Evolutionary conservation across 495 filamentous ascomycete genomes (phyloP), one percentile per base, ranked within the genome.

Genomic region (Aspergillus conjunctus): DNA sequence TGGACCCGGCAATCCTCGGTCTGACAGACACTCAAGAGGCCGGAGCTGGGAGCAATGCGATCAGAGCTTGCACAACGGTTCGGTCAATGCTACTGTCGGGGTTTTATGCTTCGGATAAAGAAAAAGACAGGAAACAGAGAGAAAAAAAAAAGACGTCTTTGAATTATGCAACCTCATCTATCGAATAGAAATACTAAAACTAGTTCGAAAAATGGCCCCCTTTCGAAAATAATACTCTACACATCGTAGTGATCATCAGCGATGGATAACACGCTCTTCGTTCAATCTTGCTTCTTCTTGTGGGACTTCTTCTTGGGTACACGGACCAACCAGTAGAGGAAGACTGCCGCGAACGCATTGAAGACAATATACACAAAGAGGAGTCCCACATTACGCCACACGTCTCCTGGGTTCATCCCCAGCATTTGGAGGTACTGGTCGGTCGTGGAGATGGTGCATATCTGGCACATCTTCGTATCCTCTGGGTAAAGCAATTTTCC

Each of bases 301-400:
- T 65, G 68, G 9, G 68, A 66, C 66, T 75, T 78, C 61, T 79
- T 84, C 81, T 92, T 92, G 15, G 90, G 90, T 53, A 96, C 88
- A 7, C 92, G 78, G 7, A 83, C 81, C 54, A 92, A 70, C 88
- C 89, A 96, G 73, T 96, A 97, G 17, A 97, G 68, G 44, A 81
- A 77, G 18, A 93, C 68, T 0, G 91, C 91, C 21, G 71, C 87
- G n/a, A 76, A 66, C 58, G 92, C 73, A 70, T 97, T 97, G 74
- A 94, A 91, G n/a, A 81, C 72, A 56, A 93, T 79, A 66, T 87
- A 95, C 0, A 76, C 85, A 73, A 80, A 93, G 62, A 88, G 70
- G 30, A 90, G 73, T 12, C 88, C 89, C 59, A 92, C 86, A 67
- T 92, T 87, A 54, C 88, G 79, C 88, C 88, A 90, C 50, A 84